phyloP scores from a whole-genome alignment of 2,329 filamentous ascomycete genomes.

The Colletotrichum sp. region DNA sequence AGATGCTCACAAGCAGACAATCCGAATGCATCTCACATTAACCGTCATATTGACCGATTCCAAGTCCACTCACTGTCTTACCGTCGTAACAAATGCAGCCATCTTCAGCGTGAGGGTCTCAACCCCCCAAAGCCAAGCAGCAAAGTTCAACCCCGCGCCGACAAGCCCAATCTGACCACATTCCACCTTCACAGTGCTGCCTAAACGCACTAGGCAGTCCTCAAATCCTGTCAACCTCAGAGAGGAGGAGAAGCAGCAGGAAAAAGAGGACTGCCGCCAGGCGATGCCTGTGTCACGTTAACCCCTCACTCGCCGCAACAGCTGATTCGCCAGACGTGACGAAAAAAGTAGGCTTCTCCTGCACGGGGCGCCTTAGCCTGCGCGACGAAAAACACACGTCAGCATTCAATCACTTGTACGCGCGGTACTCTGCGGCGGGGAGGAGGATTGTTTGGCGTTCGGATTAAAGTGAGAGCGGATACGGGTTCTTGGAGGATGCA shows the following conservation, averaged over 20 bases:
- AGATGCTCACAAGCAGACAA: not conserved
- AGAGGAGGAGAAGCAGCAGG: not conserved
- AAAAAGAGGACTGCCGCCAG: not conserved
- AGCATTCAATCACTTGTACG: not conserved
- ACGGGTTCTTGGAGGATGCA: not conserved
- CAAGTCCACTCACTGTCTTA: not conserved
- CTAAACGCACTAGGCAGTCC: not conserved
- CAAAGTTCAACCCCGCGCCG: too few species aligned
- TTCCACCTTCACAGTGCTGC: not conserved
- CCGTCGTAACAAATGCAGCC: not conserved
- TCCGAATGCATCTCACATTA: not conserved
- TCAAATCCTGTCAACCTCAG: not conserved
- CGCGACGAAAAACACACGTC: not conserved
- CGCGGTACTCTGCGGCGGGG: not conserved
- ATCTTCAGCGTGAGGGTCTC: too few species aligned
- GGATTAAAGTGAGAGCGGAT: not conserved
- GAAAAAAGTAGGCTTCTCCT: not conserved
- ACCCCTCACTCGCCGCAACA: not conserved
- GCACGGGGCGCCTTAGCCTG: not conserved
- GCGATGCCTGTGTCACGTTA: not conserved
- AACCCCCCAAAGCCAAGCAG: too few species aligned
- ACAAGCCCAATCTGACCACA: not conserved
- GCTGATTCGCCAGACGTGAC: not conserved
- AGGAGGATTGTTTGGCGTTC: not conserved
- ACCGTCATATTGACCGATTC: not conserved